These are phyloP conservation scores for Candida corydali DNA, from an alignment of 805 yeast species.

Conservation along the genomic window DNA sequence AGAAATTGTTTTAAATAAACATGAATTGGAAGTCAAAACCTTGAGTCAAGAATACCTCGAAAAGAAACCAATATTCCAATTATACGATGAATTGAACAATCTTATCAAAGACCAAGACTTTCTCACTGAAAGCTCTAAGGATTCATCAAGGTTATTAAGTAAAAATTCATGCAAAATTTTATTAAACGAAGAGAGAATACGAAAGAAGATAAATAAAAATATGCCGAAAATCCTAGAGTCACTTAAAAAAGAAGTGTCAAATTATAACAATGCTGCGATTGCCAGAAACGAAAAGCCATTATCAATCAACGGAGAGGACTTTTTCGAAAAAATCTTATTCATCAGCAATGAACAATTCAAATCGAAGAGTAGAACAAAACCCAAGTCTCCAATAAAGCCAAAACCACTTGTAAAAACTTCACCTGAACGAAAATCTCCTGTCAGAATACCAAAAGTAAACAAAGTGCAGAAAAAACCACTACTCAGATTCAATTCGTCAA, in stretches of 20 bases:
- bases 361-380: not conserved
- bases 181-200: constrained; percentile 70
- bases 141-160: constrained; percentile 72
- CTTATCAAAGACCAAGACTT: constrained; percentile 57
- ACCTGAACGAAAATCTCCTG: constrained; percentile 10
- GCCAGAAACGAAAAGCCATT: constrained; percentile 19
- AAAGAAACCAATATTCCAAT: constrained; percentile 51
- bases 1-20: constrained; percentile 57
- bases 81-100: constrained; percentile 52
- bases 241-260: constrained; percentile 43
- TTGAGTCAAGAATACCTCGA: constrained; percentile 48
- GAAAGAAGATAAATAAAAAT: constrained; percentile 63
- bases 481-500: constrained; percentile 6
- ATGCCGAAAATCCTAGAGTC: constrained; percentile 60
- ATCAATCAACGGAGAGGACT: constrained; percentile 46
- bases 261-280: constrained; percentile 40
- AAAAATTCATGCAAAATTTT: constrained; percentile 76
- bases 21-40: constrained; percentile 56
- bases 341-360: constrained; percentile 24
- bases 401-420: not conserved
- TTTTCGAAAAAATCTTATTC: constrained; percentile 32
- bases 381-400: constrained; percentile 11
- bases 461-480: not conserved
- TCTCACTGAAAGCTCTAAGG: constrained; percentile 67
- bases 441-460: constrained; percentile 3